Conservation (phyloP, 2,329 filamentous ascomycete species). For the Cryphonectria japonica region DNA sequence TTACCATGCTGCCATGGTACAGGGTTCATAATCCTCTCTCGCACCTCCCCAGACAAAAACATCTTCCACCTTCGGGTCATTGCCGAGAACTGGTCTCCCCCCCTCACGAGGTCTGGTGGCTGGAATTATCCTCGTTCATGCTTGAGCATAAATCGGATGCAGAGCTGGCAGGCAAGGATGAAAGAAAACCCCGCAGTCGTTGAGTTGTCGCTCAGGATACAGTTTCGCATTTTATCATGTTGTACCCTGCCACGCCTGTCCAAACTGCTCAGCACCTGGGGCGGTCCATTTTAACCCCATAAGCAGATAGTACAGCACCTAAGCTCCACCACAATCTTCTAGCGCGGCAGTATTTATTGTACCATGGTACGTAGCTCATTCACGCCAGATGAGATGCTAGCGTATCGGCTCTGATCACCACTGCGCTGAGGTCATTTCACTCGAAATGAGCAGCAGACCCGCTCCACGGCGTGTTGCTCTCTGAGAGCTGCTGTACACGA, state of each 20-base stretch:
- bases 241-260: neutral
- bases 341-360: neutral
- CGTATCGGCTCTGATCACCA: neutral
- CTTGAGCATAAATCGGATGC: neutral
- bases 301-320: neutral
- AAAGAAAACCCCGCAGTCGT: neutral
- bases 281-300: neutral
- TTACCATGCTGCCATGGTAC: conserved; percentile 3
- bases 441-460: neutral
- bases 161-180: neutral
- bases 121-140: neutral
- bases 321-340: neutral
- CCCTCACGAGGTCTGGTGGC: neutral
- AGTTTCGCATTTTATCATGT: neutral
- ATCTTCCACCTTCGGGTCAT: neutral
- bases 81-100: neutral
- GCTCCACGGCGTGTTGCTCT: neutral
- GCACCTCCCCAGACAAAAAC: neutral
- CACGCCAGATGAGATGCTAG: neutral
- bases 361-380: too few relatives aligned
- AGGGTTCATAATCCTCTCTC: neutral
- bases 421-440: neutral
- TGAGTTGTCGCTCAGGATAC: neutral
- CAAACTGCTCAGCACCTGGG: neutral
- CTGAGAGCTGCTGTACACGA: too few relatives aligned